These are phyloP conservation scores for Clitopilus hobsonii DNA, from an alignment of 768 basidiomycete genomes.

Conservation along the genomic window DNA sequence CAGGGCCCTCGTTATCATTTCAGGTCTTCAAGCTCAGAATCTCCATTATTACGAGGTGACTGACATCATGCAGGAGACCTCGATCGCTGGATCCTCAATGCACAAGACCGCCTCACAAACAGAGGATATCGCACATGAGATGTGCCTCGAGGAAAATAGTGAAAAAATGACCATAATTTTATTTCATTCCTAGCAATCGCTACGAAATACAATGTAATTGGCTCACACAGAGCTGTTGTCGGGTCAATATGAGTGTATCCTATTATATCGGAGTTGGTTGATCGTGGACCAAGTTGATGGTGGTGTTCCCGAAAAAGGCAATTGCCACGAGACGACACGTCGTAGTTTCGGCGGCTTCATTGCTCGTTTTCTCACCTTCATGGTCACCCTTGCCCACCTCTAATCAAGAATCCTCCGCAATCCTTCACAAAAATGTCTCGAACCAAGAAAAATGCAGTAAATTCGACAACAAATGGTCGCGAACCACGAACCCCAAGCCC, in stretches of 20 bases:
- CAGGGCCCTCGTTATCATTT: not conserved
- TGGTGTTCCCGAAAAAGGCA: not conserved
- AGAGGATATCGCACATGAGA: too few species aligned
- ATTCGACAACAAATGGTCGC: constrained; percentile 6
- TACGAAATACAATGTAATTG: too few species aligned
- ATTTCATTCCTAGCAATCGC: too few species aligned
- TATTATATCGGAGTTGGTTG: not conserved
- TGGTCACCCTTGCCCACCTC: constrained; percentile 1
- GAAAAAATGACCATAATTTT: not conserved
- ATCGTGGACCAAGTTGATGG: not conserved
- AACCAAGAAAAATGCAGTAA: constrained; percentile 8
- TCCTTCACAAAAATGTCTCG: constrained; percentile 20
- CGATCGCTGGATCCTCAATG: too few species aligned
- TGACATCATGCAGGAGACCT: not conserved
- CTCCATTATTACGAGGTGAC: not conserved
- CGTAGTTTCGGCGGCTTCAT: not conserved
- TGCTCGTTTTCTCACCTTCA: not conserved
- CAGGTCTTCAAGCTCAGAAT: not conserved
- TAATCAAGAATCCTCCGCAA: constrained; percentile 2
- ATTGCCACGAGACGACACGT: not conserved
- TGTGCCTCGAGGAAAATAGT: too few species aligned
- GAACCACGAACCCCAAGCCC: constrained; percentile 15
- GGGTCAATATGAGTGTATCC: not conserved
- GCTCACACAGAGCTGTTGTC: too few species aligned
- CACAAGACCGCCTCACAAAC: not conserved